Evolutionary conservation across 352 stramenopile genomes (phyloP).

Genomic region (Elongisporangium prolatum): DNA sequence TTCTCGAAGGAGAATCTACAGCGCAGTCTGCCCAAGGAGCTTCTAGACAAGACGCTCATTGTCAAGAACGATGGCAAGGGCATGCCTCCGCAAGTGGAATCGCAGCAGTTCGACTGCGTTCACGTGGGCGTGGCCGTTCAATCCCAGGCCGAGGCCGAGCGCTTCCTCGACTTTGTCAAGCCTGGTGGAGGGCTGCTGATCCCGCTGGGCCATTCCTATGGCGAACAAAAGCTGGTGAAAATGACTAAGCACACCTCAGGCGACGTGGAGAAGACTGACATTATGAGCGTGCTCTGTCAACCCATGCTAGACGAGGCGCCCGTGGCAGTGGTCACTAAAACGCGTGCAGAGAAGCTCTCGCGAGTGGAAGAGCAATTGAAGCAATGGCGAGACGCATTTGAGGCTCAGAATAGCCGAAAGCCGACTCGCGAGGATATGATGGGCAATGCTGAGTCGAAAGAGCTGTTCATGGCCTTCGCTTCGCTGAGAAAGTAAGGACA

Average conservation of each 20-base stretch:
- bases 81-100: conserved; percentile 10
- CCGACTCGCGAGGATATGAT: conserved; percentile 70
- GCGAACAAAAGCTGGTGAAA: conserved; percentile 83
- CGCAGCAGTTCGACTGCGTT: conserved; percentile 62
- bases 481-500: conserved; percentile 52
- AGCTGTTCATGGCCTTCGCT: conserved; percentile 71
- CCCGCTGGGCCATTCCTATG: conserved; percentile 44
- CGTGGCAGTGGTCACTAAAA: conserved; percentile 41
- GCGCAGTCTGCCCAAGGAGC: conserved; percentile 28
- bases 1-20: conserved; percentile 64
- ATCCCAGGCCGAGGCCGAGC: conserved; percentile 66
- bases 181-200: conserved; percentile 67
- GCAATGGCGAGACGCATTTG: conserved; percentile 64
- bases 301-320: conserved; percentile 64
- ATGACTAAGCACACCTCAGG: conserved; percentile 67
- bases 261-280: conserved; percentile 51
- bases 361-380: conserved; percentile 58
- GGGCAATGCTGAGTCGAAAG: conserved; percentile 39
- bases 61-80: conserved; percentile 37
- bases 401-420: conserved; percentile 36
- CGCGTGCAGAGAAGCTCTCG: conserved; percentile 45
- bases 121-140: conserved; percentile 78
- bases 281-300: conserved; percentile 86
- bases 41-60: conserved; percentile 37
- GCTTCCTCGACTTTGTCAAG: conserved; percentile 63